Evolutionary conservation across 108 stramenopile species (phyloP), one percentile per base, ranked within the genome.

Genomic region (Asterionellopsis glacialis): DNA sequence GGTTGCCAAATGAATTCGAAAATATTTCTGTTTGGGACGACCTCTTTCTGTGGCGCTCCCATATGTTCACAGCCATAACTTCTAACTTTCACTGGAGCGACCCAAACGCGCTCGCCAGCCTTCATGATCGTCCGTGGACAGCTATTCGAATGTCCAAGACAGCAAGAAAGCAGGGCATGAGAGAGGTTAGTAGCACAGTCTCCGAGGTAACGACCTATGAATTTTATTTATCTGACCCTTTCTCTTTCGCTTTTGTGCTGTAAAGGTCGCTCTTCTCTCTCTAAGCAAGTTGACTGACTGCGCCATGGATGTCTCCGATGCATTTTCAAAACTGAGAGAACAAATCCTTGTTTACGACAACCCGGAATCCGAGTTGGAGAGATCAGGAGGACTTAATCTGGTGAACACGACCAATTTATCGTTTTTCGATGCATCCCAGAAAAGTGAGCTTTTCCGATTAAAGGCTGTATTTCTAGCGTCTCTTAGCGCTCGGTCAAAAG

Each of bases 71-170:
- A 43, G 79, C 81, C 3, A 79, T 96, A n/a, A 73, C 86, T 2
- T 73, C 70, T 15, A 87, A 87, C 50, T 93, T 95, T 60, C 64
- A 69, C 16, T 92, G 86, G 88, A 80, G 70, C 28, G 95, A 96
- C 11, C 82, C 91, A 50, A 63, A 64, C 19, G 82, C 72, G 9
- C 66, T 97, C 51, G 89, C 94, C 0, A 81, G 88, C 19, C 85
- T 96, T 1, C 95, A 98, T 51, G 97, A 98, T 73, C 76, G 88
- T 7, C 95, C 97, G 1, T 95, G 90, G 91, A 94, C 91, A 23
- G 74, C 81, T 23, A 88, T 96, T 55, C 64, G 77, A 64, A 77
- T 96, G 54, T 82, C 95, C 9, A 88, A 81, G 54, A 74, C 85
- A 23, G 95, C 94, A 19, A 72, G 97, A 45, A 95, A 97, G 58